Percentiles rank a stretch among this genome's conserved stretches.
These are phyloP conservation scores for Boletellus emodensis DNA, from an alignment of 768 basidiomycete genomes.

Conservation along the genomic window DNA sequence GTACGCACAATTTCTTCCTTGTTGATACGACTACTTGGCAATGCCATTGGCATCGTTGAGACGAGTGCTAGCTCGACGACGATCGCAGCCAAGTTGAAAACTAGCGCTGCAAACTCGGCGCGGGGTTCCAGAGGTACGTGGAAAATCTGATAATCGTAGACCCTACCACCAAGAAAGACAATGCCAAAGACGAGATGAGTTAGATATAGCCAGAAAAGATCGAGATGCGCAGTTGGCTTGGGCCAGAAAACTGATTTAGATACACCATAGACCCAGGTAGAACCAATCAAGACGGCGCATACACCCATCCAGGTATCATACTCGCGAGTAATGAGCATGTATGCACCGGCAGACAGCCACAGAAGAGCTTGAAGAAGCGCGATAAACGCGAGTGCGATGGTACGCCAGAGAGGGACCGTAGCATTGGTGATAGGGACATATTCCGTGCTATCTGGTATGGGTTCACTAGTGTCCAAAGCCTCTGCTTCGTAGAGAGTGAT, in stretches of 20 bases:
- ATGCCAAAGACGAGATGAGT: conserved; percentile 43
- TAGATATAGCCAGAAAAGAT: conserved; percentile 57
- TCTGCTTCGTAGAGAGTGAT: conserved; percentile 56
- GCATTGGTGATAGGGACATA: background rate
- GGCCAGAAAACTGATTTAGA: conserved; percentile 52
- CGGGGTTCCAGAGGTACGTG: conserved; percentile 40
- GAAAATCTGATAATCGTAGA: conserved; percentile 49
- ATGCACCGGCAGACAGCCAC: conserved; percentile 63
- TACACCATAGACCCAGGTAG: conserved; percentile 65
- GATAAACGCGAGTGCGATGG: conserved; percentile 50
- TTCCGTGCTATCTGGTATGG: background rate
- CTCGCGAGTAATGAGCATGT: conserved; percentile 40
- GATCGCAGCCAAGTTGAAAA: conserved; percentile 44
- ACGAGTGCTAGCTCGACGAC: conserved; percentile 43
- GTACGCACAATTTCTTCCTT: conserved; percentile 59
- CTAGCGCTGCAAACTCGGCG: conserved; percentile 21
- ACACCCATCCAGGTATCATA: conserved; percentile 32
- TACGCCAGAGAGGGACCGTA: conserved; percentile 53
- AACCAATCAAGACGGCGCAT: conserved; percentile 45
- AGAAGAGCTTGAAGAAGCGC: conserved; percentile 53
- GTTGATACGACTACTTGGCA: conserved; percentile 53
- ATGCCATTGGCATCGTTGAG: conserved; percentile 59
- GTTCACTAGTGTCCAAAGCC: conserved; percentile 33
- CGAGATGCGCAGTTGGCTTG: conserved; percentile 55
- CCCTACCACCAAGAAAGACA: conserved; percentile 48